Base-by-base conservation (phyloP, 192 early-diverging fungal species). In the Backusella tarrabulga region DNA sequence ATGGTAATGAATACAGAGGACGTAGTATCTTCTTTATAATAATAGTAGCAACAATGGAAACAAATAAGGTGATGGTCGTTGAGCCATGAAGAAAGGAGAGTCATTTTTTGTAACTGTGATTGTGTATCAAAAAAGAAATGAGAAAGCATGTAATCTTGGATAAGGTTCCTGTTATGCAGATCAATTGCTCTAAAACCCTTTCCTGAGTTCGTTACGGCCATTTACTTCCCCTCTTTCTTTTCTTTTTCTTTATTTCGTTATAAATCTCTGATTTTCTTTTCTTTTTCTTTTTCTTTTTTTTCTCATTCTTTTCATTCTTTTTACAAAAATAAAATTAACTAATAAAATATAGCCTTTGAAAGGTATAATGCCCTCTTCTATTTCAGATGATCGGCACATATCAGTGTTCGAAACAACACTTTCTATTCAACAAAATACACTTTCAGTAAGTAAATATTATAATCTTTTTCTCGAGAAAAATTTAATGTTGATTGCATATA, bases 401-500 rank as follows among this genome's bases (percentile, higher is more conserved):
- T 73, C 71, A 68, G 77, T 74, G 14, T 79, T 79, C 26, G 77
- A 79, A 54, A 79, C 77, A 36, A 79, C 72, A 21, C 36, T 79
- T 19, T 46, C 66, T n/a, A 42, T 74, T 21, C 32, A 74, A 38
- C 42, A 79, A 74, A 72, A 79, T 40, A 40, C 73, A 9, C 35
- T 63, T 26, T 63, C 56, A 63, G 56, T 63, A 63, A 63, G 56
- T 63, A 29, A 11, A 63, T 63, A 60, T 12, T 12, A 63, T n/a
- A 63, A 29, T 1, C 9, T 23, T 26, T 63, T 29, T 4, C 26
- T 63, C 26, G 56, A 29, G 3, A 29, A 14, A 29, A 63, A n/a
- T 9, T 40, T 44, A 44, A 44, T 44, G 1, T 63, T 75, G 36
- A 63, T 29, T 26, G 26, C 23, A 63, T 63, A 63, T 63, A 63